Evolutionary conservation across 2,329 filamentous ascomycete genomes (phyloP), one percentile per base, ranked within the genome.

Genomic region (Aureobasidium subglaciale): DNA sequence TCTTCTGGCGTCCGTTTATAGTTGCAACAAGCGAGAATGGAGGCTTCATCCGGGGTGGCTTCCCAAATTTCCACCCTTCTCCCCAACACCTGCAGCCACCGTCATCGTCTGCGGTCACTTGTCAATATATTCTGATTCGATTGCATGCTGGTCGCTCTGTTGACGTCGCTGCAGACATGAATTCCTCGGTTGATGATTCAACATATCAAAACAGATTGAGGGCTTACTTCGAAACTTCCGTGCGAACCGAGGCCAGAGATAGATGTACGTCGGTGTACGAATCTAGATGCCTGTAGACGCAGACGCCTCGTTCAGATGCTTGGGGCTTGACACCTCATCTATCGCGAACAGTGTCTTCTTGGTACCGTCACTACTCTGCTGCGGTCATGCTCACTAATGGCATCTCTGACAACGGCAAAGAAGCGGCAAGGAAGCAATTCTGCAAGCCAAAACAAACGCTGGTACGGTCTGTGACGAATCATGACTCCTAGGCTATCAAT

Each of bases 1-100:
- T 27, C 50, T 54, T 54, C 50, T 43, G 22, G 50, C 50, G 50
- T 30, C 16, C 27, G 38, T 30, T 40, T 40, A 32, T 25, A n/a
- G 22, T 50, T 29, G 48, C 15, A 35, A 54, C 25, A 34, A 29
- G 50, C 50, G 50, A 54, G 48, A 48, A 40, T 41, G 25, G 48
- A 53, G 35, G 4, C 25, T 32, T 25, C 27, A 32, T 42, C 38
- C 50, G 38, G 38, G 37, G 37, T 43, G 37, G 29, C 29, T 34
- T 35, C 37, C 29, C 38, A 54, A 43, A 34, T 43, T 54, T 43
- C 38, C 50, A 42, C 38, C 11, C 24, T 16, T 20, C 15, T 25
- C 32, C 48, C 35, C 48, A 53, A 53, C 46, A 50, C 16, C 35
- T 40, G 37, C 48, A 53, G 48, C 35, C 35, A 53, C 48, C 11